Evolutionary conservation across 2,329 filamentous ascomycete species (phyloP), one percentile per base, ranked within the genome.

Genomic region (Colletotrichum kahawae): DNA sequence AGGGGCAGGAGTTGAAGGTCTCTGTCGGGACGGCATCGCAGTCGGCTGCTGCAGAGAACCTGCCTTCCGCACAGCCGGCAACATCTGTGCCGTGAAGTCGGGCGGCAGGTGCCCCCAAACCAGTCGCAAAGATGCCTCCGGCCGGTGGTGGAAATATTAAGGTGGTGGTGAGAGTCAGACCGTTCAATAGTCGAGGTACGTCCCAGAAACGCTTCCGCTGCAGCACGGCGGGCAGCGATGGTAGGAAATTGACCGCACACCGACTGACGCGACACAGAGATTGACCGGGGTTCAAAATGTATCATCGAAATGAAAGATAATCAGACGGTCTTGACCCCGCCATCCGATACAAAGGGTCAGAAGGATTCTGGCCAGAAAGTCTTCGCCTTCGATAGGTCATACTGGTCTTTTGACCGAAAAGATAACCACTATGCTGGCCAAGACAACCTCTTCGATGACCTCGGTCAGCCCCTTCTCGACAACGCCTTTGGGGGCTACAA

Each of bases 401-500:
- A 99, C 87, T 99, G 97, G 97, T 98, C 96, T 68, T 99, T 98
- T 85, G 92, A 96, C 86, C 94, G 94, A 80, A 90, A 89, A 62
- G 95, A 95, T 79, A 85, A 91, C 2, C 93, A 95, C 84, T 99
- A 96, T 84, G 96, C 97, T 59, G 95, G 95, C 21, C 97, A 99
- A 83, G 94, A 96, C 75, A 91, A 97, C 81, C 89, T 99, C 21
- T 97, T 98, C 84, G 90, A 92, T 69, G 97, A 98, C 82, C 87
- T 99, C 77, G 97, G 97, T 77, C 92, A 92, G 79, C 97, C 97
- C 68, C 90, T 99, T 74, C 90, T 99, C 79, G 96, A 99, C 87
- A 99, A 99, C 91, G 97, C 97, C 21, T 99, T 99, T 83, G 92
- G 96, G 81, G 97, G 97, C 59, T 99, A 98, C 88, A 98, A 99